phyloP scores from a whole-genome alignment of 805 yeast species.

The Helenozyma baotianmanensis region DNA sequence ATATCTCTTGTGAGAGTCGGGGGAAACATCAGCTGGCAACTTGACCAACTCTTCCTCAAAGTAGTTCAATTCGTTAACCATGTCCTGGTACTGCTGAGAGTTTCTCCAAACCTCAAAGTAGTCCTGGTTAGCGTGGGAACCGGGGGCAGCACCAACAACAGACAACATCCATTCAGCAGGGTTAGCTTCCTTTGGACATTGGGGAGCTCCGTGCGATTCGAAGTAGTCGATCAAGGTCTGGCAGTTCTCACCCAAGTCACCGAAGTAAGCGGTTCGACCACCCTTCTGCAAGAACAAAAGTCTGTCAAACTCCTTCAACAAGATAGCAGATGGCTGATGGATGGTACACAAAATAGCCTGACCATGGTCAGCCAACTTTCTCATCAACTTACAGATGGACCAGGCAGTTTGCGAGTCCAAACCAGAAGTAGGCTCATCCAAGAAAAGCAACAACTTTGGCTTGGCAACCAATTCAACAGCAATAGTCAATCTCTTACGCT shows the following conservation, averaged over 20 bases:
- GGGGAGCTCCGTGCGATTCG: conserved; percentile 68
- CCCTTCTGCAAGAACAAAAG: conserved; percentile 65
- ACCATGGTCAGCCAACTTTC: conserved; percentile 65
- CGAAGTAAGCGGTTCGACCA: conserved; percentile 78
- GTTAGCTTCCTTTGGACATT: conserved; percentile 38
- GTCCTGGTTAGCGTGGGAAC: conserved; percentile 67
- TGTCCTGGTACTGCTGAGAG: conserved; percentile 57
- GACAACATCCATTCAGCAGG: conserved; percentile 71
- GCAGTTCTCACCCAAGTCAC: conserved; percentile 70
- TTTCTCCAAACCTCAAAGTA: conserved; percentile 74
- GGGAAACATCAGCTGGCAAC: conserved; percentile 13
- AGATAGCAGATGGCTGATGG: conserved; percentile 72
- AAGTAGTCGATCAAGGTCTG: conserved; percentile 56
- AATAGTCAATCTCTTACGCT: conserved; percentile 40
- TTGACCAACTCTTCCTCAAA: conserved; percentile 56
- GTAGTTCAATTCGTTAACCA: conserved; percentile 53
- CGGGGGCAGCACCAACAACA: conserved; percentile 80
- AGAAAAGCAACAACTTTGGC: conserved; percentile 56
- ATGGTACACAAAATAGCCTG: conserved; percentile 74
- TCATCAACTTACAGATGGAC: conserved; percentile 64
- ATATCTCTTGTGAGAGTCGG: conserved; percentile 20
- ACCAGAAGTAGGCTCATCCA: conserved; percentile 75
- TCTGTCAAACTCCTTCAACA: conserved; percentile 65
- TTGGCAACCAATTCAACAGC: conserved; percentile 72
- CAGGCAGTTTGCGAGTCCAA: conserved; percentile 67